Conservation (phyloP, 495 filamentous ascomycete species). For the Talaromyces nanjingensis region DNA sequence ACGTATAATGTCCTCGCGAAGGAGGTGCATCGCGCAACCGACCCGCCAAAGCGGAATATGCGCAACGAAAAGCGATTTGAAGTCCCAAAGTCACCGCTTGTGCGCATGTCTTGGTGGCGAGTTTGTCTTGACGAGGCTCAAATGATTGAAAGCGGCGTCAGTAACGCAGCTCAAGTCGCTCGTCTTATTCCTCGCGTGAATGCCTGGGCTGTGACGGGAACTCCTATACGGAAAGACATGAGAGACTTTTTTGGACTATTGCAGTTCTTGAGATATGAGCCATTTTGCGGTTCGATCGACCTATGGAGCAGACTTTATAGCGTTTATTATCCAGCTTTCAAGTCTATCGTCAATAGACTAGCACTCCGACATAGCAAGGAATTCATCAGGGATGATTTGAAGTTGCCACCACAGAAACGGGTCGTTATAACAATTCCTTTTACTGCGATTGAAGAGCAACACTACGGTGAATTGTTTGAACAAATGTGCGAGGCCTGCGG, state of each 20-base stretch:
- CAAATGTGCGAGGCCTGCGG: constrained; percentile 65
- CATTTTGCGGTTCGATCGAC: constrained; percentile 54
- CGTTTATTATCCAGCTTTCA: constrained; percentile 53
- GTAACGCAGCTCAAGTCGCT: constrained; percentile 74
- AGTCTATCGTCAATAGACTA: constrained; percentile 56
- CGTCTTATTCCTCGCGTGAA: constrained; percentile 72
- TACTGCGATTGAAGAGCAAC: constrained; percentile 78
- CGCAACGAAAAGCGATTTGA: constrained; percentile 62
- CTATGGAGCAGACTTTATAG: constrained; percentile 62
- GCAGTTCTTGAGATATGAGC: constrained; percentile 71
- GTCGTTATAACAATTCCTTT: constrained; percentile 87
- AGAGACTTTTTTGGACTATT: constrained; percentile 64
- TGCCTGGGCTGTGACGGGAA: constrained; percentile 91
- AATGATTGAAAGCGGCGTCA: constrained; percentile 85
- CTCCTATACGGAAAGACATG: constrained; percentile 73
- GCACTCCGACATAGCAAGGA: constrained; percentile 83
- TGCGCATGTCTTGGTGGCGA: constrained; percentile 82
- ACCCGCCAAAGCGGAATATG: constrained; percentile 55
- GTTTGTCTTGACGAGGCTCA: constrained; percentile 93
- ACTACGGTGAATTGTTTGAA: constrained; percentile 66
- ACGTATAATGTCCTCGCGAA: constrained; percentile 72
- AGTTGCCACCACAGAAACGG: constrained; percentile 67
- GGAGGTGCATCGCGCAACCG: constrained; percentile 71
- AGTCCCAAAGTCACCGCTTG: constrained; percentile 64
- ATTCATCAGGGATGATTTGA: constrained; percentile 61